Conservation (phyloP, 805 yeast species). For the Spathaspora boniae region DNA sequence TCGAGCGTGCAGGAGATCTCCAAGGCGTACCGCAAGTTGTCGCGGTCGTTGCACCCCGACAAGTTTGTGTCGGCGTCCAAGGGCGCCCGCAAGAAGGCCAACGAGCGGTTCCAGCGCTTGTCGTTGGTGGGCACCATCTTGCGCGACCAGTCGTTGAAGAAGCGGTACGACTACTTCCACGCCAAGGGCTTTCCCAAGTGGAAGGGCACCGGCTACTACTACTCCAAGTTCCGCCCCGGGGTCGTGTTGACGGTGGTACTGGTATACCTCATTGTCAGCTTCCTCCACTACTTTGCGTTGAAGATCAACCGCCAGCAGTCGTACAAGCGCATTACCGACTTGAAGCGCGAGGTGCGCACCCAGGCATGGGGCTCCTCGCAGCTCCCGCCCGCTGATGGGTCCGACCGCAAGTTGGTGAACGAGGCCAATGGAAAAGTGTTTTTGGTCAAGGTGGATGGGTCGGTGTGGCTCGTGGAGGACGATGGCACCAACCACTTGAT, state of each 20-base stretch:
- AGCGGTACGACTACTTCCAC: slow-evolving; percentile 81
- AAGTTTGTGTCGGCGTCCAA: slow-evolving; percentile 39
- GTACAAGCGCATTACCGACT: slow-evolving; percentile 48
- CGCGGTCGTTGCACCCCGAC: slow-evolving; percentile 84
- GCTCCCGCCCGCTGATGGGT: slow-evolving; percentile 49
- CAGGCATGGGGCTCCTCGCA: slow-evolving; percentile 55
- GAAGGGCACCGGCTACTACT: slow-evolving; percentile 63
- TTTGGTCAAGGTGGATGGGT: slow-evolving; percentile 54
- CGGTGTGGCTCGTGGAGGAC: slow-evolving; percentile 46
- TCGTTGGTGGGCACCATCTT: slow-evolving; percentile 74
- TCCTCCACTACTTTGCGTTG: slow-evolving; percentile 57
- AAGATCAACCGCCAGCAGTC: slow-evolving; percentile 55
- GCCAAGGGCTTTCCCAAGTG: slow-evolving; percentile 83
- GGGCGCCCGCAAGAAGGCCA: slow-evolving; percentile 46
- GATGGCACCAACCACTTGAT: slow-evolving; percentile 31
- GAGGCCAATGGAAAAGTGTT: slow-evolving; percentile 49
- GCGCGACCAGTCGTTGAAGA: slow-evolving; percentile 49
- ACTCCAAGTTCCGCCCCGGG: slow-evolving; percentile 69
- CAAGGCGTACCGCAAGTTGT: slow-evolving; percentile 66
- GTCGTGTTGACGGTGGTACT: slow-evolving; percentile 47
- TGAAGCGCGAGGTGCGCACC: slow-evolving; percentile 49
- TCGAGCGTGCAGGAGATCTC: slow-evolving; percentile 52
- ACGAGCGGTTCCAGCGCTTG: slow-evolving; percentile 72
- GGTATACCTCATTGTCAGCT: slow-evolving; percentile 47
- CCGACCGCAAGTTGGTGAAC: slow-evolving; percentile 40